Conservation (phyloP, 805 yeast genomes). For the Cyberlindnera nakhonratchasimensis region DNA sequence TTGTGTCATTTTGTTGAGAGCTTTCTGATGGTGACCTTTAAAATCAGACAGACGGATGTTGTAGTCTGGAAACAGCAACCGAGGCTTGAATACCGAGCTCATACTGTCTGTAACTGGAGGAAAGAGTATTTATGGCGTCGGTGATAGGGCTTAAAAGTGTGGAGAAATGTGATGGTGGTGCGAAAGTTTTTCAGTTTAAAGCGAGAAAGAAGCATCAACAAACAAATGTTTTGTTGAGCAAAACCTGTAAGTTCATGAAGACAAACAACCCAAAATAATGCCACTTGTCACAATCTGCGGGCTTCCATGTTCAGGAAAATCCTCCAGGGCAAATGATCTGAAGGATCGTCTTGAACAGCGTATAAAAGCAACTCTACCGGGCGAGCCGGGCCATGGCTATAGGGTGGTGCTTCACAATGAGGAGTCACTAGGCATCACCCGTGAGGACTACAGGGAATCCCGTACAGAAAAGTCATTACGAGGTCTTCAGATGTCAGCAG, state of each 20-base stretch:
- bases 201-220: constrained; percentile 3
- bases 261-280: constrained; percentile 45
- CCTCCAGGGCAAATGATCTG: constrained; percentile 64
- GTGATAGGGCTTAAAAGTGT: not conserved
- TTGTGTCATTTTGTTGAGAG: constrained; percentile 61
- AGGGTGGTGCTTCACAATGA: constrained; percentile 72
- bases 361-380: constrained; percentile 37
- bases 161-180: not conserved
- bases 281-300: constrained; percentile 85
- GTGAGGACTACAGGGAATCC: constrained; percentile 66
- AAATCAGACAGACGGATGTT: constrained; percentile 70
- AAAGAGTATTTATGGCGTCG: no score
- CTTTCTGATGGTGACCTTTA: constrained; percentile 87
- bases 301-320: constrained; percentile 80
- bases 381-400: constrained; percentile 51
- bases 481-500: constrained; percentile 84
- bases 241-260: not conserved
- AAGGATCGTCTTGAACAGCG: constrained; percentile 42
- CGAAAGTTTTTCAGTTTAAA: constrained; percentile 12
- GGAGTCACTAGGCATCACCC: constrained; percentile 69
- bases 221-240: no score
- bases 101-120: no score
- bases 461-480: constrained; percentile 76
- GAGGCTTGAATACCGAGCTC: constrained; percentile 49
- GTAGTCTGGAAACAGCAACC: constrained; percentile 70